These are phyloP conservation scores for Zopfia rhizophila DNA, from an alignment of 2,329 filamentous ascomycete genomes.

Conservation along the genomic window DNA sequence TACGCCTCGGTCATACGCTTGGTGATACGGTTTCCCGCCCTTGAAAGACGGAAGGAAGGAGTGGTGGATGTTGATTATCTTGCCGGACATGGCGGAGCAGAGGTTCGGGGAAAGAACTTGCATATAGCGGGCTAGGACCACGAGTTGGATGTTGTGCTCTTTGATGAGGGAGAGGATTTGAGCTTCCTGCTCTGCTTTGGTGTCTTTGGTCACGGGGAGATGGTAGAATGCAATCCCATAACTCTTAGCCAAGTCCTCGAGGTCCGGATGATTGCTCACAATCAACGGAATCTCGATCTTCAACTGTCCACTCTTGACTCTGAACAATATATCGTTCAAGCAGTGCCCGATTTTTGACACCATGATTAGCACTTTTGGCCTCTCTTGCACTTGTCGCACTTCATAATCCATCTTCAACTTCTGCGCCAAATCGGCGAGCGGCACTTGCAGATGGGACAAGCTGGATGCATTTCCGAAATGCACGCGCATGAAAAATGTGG, in stretches of 20 bases:
- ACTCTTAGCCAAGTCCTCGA: constrained; percentile 72
- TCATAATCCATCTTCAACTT: constrained; percentile 77
- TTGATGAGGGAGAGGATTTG: constrained; percentile 76
- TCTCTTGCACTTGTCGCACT: constrained; percentile 73
- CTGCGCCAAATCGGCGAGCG: constrained; percentile 70
- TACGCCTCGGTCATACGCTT: constrained; percentile 85
- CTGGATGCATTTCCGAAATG: constrained; percentile 74
- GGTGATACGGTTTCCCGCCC: constrained; percentile 88
- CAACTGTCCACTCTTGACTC: constrained; percentile 77
- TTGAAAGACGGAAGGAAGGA: constrained; percentile 88
- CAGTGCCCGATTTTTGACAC: constrained; percentile 90
- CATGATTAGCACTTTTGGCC: constrained; percentile 85
- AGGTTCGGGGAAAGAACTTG: constrained; percentile 81
- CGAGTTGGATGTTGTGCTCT: constrained; percentile 77
- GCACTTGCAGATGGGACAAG: constrained; percentile 59
- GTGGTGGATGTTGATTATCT: constrained; percentile 94
- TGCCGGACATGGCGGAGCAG: constrained; percentile 81
- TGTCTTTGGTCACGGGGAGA: constrained; percentile 81
- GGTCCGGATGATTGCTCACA: constrained; percentile 85
- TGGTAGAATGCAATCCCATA: constrained; percentile 85
- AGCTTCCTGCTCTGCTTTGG: constrained; percentile 77
- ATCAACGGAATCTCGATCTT: constrained; percentile 80
- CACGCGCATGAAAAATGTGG: constrained; percentile 89
- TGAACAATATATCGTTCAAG: constrained; percentile 84
- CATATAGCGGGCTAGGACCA: constrained; percentile 88